Conservation (phyloP, 495 filamentous ascomycete genomes). For the Lichenothelia convexa region DNA sequence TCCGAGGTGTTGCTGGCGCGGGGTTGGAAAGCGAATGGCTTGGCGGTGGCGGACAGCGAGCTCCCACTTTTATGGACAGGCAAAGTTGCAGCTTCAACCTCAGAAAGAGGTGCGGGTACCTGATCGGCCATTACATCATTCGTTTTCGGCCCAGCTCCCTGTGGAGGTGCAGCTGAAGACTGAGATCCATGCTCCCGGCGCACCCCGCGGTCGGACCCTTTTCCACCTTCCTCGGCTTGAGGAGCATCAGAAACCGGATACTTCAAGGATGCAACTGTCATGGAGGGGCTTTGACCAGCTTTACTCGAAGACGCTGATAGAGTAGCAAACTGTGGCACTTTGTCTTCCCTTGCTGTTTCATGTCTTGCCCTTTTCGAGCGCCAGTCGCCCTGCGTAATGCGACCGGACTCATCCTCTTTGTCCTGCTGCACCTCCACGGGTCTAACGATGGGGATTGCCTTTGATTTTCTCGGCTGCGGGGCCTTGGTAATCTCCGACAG, state of each 20-base stretch:
- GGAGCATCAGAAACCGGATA: too few relatives aligned
- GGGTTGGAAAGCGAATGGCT: constrained; percentile 45
- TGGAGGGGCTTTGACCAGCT: neutral
- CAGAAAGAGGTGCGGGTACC: neutral
- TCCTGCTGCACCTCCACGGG: constrained; percentile 33
- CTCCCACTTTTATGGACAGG: constrained; percentile 16
- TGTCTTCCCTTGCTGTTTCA: constrained; percentile 39
- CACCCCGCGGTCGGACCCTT: neutral
- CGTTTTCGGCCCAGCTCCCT: neutral
- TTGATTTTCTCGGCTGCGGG: constrained; percentile 49
- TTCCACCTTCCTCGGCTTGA: neutral
- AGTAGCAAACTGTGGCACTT: constrained; percentile 48
- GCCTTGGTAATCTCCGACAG: constrained; percentile 27
- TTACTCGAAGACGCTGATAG: neutral
- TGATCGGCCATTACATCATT: too few relatives aligned
- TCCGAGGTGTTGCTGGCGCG: constrained; percentile 22
- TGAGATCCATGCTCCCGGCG: too few relatives aligned
- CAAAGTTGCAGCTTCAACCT: neutral
- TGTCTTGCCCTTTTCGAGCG: constrained; percentile 57
- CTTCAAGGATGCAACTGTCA: neutral
- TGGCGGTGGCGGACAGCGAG: constrained; percentile 49
- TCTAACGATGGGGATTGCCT: constrained; percentile 62
- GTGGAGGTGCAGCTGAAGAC: neutral
- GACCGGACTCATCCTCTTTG: constrained; percentile 30
- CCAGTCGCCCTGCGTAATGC: constrained; percentile 32